Evolutionary conservation across 2,329 filamentous ascomycete species (phyloP).

Genomic region (Epichloe brachyelytri): DNA sequence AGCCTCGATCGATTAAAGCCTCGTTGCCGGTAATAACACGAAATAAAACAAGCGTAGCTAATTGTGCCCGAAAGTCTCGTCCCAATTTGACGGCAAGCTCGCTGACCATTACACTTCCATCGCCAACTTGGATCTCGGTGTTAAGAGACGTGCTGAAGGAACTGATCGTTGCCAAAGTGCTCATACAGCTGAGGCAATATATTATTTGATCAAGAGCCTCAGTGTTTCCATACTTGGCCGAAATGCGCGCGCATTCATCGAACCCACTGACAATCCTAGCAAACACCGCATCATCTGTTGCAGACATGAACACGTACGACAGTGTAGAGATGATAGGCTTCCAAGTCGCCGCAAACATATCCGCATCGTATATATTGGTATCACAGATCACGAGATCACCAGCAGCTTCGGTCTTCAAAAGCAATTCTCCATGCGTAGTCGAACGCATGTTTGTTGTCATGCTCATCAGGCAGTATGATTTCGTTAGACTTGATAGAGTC

Average conservation of each 20-base stretch:
- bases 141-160: constrained; percentile 79
- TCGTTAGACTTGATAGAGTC: constrained; percentile 86
- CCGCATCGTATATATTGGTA: constrained; percentile 89
- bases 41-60: constrained; percentile 92
- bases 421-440: constrained; percentile 95
- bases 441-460: constrained; percentile 92
- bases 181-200: constrained; percentile 80
- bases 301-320: constrained; percentile 98
- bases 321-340: constrained; percentile 86
- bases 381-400: constrained; percentile 66
- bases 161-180: constrained; percentile 63
- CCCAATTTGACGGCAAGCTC: constrained; percentile 94
- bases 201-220: constrained; percentile 90
- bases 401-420: constrained; percentile 69
- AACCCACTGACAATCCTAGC: constrained; percentile 88
- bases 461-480: constrained; percentile 93
- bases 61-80: constrained; percentile 80
- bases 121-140: constrained; percentile 85
- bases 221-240: constrained; percentile 66
- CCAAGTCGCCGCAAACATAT: constrained; percentile 97
- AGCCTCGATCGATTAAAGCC: constrained; percentile 58
- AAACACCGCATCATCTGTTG: constrained; percentile 91
- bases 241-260: constrained; percentile 89
- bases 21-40: constrained; percentile 81
- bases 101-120: constrained; percentile 95